Evolutionary conservation across 164 flowering plant genomes (phyloP), one percentile per base, ranked within the genome.

Genomic region (Stephania yunnanensis): DNA sequence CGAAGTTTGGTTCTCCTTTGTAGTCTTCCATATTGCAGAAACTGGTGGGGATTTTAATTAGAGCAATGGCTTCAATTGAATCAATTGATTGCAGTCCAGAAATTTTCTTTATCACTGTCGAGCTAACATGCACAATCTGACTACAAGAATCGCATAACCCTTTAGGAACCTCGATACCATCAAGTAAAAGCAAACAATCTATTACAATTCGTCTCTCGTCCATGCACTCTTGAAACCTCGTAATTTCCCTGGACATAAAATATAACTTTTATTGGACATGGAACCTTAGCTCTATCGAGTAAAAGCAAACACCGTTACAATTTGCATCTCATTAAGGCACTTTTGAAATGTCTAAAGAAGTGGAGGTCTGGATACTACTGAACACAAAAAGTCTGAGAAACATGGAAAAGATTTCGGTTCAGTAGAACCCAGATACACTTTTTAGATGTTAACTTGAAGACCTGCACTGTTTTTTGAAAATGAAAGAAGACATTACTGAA

Each of bases 21-120:
- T 78, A 69, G 52, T 79, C 85, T 73, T 82, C 78, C 44, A 89
- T 8, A 80, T 78, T 70, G 58, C 70, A 75, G 77, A 89, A 95
- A 69, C 84, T 87, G 52, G 81, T 66, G 71, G 99, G 97, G 65
- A 90, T 80, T 76, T 82, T 91, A 87, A 92, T 84, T 29, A 95
- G 74, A 46, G 93, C 97, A 71, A 89, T 80, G 71, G 92, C 94
- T 76, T 91, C 92, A 74, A 87, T 79, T 68, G 93, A 89, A 76
- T 93, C 97, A 75, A 78, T 76, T 46, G 93, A 88, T 71, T 91
- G 95, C 76, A 95, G 22, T 64, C 97, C 97, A 69, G 94, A 87
- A 74, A 92, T 83, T 74, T 88, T 95, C 80, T 83, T 88, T 95
- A 95, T 90, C 80, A 92, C 93, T 58, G 71, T 22, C 31, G 96